These are phyloP conservation scores for Codiaeum variegatum DNA, from an alignment of 441 rosid species.

Conservation along the genomic window DNA sequence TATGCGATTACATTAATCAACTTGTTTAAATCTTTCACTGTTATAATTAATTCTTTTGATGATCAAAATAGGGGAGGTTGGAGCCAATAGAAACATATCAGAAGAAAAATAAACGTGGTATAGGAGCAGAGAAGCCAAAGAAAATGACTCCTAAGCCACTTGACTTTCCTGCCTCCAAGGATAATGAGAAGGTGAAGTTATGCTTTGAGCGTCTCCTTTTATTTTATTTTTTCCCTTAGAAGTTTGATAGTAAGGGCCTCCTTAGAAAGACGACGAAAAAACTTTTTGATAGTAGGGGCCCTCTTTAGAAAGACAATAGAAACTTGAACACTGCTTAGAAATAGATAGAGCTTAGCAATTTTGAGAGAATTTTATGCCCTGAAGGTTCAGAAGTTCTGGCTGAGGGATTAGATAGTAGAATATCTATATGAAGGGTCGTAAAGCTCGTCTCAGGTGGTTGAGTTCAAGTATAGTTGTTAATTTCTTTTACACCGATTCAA, in stretches of 20 bases:
- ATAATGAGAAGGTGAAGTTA: constrained; percentile 33
- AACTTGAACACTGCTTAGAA: background rate
- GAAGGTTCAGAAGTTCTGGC: background rate
- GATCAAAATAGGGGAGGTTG: constrained; percentile 59
- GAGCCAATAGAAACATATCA: constrained; percentile 56
- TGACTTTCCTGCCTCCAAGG: constrained; percentile 23
- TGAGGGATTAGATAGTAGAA: background rate
- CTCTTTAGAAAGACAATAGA: background rate
- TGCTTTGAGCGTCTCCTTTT: background rate
- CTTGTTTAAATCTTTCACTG: background rate
- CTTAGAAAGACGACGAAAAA: background rate
- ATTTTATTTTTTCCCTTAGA: background rate
- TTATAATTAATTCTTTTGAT: background rate
- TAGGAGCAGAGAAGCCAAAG: constrained; percentile 58
- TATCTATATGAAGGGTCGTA: too few species aligned
- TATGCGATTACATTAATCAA: background rate
- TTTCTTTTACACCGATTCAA: too few species aligned
- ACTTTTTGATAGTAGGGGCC: too few species aligned
- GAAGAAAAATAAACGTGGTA: constrained; percentile 72
- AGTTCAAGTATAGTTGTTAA: too few species aligned
- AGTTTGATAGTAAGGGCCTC: background rate
- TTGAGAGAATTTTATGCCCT: background rate
- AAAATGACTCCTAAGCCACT: constrained; percentile 33
- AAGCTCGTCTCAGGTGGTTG: too few species aligned
- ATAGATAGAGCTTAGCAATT: background rate